Conservation (phyloP, 2,329 filamentous ascomycete species). For the Metarhizium humberi region DNA sequence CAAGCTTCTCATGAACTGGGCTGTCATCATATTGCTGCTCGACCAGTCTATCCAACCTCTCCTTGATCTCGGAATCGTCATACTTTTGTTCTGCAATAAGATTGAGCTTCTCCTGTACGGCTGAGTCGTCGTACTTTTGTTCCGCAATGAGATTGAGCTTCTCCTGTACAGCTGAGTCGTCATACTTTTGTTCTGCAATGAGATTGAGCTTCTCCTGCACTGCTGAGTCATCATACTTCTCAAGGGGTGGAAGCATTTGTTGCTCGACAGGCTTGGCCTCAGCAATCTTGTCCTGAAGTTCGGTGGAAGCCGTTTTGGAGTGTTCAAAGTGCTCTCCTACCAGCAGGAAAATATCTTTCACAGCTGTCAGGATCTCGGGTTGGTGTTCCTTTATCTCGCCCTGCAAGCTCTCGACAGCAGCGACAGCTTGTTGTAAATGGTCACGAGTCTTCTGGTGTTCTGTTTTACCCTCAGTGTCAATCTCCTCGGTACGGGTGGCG, state of each 20-base stretch:
- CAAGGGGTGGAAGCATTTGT: conserved; percentile 44
- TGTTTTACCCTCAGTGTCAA: conserved; percentile 60
- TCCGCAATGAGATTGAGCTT: conserved; percentile 35
- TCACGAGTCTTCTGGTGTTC: conserved; percentile 79
- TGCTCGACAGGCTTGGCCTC: conserved; percentile 52
- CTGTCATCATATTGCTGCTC: conserved; percentile 20
- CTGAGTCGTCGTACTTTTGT: conserved; percentile 17
- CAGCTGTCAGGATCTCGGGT: conserved; percentile 76
- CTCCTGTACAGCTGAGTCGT: conserved; percentile 35
- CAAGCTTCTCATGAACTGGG: conserved; percentile 31
- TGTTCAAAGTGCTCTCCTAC: conserved; percentile 86
- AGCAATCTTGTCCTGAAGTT: conserved; percentile 49
- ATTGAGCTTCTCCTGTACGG: conserved; percentile 19
- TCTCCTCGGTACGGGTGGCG: conserved; percentile 65
- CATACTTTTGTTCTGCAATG: conserved; percentile 43
- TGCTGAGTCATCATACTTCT: conserved; percentile 24
- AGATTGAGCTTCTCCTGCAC: conserved; percentile 19
- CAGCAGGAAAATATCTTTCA: conserved; percentile 76
- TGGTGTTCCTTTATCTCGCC: conserved; percentile 73
- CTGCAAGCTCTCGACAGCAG: conserved; percentile 66
- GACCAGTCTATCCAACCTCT: conserved; percentile 34
- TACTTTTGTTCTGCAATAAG: conserved; percentile 40
- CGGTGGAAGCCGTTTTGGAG: conserved; percentile 55
- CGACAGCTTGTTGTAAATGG: conserved; percentile 66
- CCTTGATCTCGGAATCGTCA: conserved; percentile 33